Evolutionary conservation across 1,284 basidiomycete species (phyloP), one percentile per base, ranked within the genome.

Genomic region (Singerocomus inundabilis): DNA sequence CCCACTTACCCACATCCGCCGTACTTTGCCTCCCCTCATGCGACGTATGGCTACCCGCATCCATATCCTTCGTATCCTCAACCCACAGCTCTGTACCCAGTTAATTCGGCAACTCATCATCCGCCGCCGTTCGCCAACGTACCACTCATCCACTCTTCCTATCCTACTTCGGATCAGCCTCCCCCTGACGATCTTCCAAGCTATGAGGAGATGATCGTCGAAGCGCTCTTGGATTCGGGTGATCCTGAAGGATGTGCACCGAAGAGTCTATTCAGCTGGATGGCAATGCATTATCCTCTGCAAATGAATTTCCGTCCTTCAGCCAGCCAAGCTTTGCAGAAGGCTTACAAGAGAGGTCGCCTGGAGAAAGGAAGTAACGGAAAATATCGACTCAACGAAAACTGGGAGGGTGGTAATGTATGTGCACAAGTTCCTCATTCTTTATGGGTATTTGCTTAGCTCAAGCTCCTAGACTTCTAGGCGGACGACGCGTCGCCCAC

Each of bases 121-220:
- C 70, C 58, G 9, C 54, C 57, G 25, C 46, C 65, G 39, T 64
- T 62, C 55, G 54, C 70, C 29, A 61, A 50, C 42, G 42, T 59
- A 38, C 59, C 72, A 25, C 57, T 65, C 26, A 38, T 54, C 34
- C 62, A 61, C 26, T 48, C 64, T 30, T 31, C 57, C 9, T 61
- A 63, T 25, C 51, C 60, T 44, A 31, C 55, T 42, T 36, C 59
- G 21, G 58, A 61, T 29, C 55, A 52, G 9, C 53, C 47, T 36
- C 50, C 56, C 61, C 36, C 58, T 0, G 86, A 88, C 34, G 87
- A 88, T 60, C 71, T 91, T 34, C 89, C 89, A 10, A 88, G 85
- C 54, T 91, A 91, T 52, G 88, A 91, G 59, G 88, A 91, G 56
- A 91, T 91, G 89, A 86, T 91, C 31, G 87, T 85, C 8, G 85